Evolutionary conservation across 352 stramenopile genomes (phyloP).

Genomic region (Salisapilia sapeloensis): DNA sequence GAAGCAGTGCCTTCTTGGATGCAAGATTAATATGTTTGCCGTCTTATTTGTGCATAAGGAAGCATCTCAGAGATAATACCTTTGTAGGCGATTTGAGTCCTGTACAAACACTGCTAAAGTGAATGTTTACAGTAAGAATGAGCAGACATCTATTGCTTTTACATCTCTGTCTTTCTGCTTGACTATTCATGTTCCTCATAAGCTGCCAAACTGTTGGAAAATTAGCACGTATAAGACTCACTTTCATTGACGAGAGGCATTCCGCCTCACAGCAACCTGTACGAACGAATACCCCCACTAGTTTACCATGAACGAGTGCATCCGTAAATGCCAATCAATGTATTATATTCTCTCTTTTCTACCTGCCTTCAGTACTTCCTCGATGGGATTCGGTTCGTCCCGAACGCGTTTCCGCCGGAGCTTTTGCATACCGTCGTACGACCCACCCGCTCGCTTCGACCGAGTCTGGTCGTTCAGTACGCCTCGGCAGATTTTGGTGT

Average conservation of each 20-base stretch:
- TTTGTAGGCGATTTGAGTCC: too few relatives aligned
- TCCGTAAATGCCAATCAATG: slow-evolving; percentile 2
- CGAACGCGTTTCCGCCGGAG: slow-evolving; percentile 11
- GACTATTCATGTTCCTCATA: too few relatives aligned
- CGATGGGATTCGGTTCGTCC: slow-evolving; percentile 21
- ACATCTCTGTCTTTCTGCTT: too few relatives aligned
- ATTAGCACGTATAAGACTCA: slow-evolving; percentile 6
- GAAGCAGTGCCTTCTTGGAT: slow-evolving; percentile 20
- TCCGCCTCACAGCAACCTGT: slow-evolving; percentile 2
- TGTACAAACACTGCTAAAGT: slow-evolving; percentile 6
- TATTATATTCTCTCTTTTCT: slow-evolving; percentile 6
- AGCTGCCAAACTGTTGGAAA: too few relatives aligned
- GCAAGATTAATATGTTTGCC: slow-evolving; percentile 10
- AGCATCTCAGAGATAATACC: background rate
- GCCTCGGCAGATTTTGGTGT: slow-evolving; percentile 49
- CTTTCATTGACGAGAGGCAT: slow-evolving; percentile 6
- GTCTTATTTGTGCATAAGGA: slow-evolving; percentile 2
- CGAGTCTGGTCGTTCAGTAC: slow-evolving; percentile 64
- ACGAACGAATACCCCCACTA: slow-evolving; percentile 3
- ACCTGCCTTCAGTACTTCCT: slow-evolving; percentile 12
- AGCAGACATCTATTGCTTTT: too few relatives aligned
- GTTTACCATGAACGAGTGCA: background rate
- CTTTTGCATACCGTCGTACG: slow-evolving; percentile 8
- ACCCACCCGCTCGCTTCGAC: slow-evolving; percentile 27
- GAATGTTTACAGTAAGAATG: slow-evolving; percentile 8